phyloP scores from a whole-genome alignment of 805 yeast genomes.

The Cyberlindnera lachancei region DNA sequence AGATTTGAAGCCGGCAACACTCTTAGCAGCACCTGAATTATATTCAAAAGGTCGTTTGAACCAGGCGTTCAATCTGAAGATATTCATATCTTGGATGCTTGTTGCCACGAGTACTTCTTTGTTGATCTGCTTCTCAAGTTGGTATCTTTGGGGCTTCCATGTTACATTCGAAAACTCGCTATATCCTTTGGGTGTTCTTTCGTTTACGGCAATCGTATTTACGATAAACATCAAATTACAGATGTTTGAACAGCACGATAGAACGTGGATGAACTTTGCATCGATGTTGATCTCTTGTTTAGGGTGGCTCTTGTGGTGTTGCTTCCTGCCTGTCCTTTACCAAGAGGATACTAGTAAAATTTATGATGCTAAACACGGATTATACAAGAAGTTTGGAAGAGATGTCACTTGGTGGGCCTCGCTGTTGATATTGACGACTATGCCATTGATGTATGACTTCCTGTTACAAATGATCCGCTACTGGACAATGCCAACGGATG shows the following conservation, averaged over 20 bases:
- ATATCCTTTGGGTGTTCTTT: constrained; percentile 73
- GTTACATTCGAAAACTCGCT: constrained; percentile 68
- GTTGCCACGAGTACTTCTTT: constrained; percentile 70
- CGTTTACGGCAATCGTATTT: constrained; percentile 64
- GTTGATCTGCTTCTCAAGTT: constrained; percentile 58
- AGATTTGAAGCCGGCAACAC: constrained; percentile 81
- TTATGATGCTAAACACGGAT: constrained; percentile 65
- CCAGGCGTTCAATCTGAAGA: constrained; percentile 60
- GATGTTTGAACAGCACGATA: constrained; percentile 70
- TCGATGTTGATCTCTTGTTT: constrained; percentile 64
- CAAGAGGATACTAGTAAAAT: constrained; percentile 43
- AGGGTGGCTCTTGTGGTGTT: constrained; percentile 85
- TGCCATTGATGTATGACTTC: constrained; percentile 64
- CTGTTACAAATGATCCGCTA: constrained; percentile 49
- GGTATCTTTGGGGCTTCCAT: constrained; percentile 62
- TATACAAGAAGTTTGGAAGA: constrained; percentile 63
- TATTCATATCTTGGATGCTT: constrained; percentile 73
- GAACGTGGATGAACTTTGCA: constrained; percentile 60
- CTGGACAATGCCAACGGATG: constrained; percentile 59
- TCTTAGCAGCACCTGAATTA: constrained; percentile 86
- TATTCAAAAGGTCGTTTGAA: constrained; percentile 71
- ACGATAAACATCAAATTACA: constrained; percentile 74
- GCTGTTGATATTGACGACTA: constrained; percentile 43
- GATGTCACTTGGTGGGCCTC: constrained; percentile 89
- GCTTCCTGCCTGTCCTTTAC: constrained; percentile 66